phyloP scores from a whole-genome alignment of 2,329 filamentous ascomycete genomes.

The Gaeumannomyces sp. region DNA sequence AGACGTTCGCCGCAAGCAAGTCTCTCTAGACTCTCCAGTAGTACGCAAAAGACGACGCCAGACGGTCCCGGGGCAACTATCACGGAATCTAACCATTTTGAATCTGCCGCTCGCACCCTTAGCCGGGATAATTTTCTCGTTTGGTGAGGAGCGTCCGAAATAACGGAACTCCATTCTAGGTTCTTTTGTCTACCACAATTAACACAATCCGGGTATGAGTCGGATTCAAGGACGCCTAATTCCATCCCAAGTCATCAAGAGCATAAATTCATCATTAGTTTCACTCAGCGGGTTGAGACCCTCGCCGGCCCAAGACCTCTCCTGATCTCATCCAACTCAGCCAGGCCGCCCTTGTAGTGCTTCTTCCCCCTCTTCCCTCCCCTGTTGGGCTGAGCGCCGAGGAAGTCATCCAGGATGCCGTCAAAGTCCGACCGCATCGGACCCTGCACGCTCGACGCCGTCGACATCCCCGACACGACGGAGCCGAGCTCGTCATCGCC shows the following conservation, averaged over 20 bases:
- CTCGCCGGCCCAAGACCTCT: slow-evolving; percentile 71
- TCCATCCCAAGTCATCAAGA: background rate
- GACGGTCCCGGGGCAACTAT: too few species aligned
- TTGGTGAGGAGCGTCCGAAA: too few species aligned
- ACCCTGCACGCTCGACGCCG: slow-evolving; percentile 60
- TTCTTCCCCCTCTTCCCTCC: slow-evolving; percentile 75
- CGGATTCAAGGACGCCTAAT: too few species aligned
- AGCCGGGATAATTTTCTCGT: too few species aligned
- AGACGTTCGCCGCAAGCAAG: too few species aligned
- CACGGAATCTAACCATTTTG: too few species aligned
- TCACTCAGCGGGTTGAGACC: slow-evolving; percentile 29
- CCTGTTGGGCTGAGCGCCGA: slow-evolving; percentile 59
- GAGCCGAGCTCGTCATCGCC: slow-evolving; percentile 42
- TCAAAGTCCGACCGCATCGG: slow-evolving; percentile 76
- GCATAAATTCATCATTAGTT: too few species aligned
- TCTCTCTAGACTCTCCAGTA: too few species aligned
- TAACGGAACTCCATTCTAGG: background rate
- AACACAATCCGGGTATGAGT: background rate
- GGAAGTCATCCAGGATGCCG: slow-evolving; percentile 86
- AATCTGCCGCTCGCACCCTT: too few species aligned
- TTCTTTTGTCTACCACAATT: background rate
- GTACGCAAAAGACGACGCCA: too few species aligned
- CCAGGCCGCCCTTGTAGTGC: slow-evolving; percentile 61
- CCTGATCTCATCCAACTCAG: slow-evolving; percentile 87
- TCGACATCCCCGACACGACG: slow-evolving; percentile 51